Percentiles rank a stretch among this genome's conserved stretches.
These are phyloP conservation scores for Pichia nakasei DNA, from an alignment of 805 yeast genomes.

Conservation along the genomic window DNA sequence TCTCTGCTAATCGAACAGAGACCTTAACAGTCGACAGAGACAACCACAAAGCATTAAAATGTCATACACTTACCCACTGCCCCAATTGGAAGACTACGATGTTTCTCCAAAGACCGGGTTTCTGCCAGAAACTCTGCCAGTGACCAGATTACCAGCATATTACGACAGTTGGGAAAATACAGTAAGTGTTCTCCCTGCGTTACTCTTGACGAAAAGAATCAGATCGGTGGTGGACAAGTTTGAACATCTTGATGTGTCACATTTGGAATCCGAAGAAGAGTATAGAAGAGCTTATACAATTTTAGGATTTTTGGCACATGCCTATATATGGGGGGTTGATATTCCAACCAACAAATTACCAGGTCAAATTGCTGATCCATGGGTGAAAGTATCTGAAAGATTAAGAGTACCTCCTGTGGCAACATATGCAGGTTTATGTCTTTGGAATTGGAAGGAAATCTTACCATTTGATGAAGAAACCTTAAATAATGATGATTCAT, in stretches of 20 bases:
- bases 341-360: conserved; percentile 59
- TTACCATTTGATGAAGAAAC: conserved; percentile 30
- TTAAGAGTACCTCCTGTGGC: conserved; percentile 79
- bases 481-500: conserved; percentile 20
- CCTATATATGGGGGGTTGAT: conserved; percentile 80
- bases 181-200: conserved; percentile 59
- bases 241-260: conserved; percentile 45
- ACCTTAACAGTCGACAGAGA: too few species aligned
- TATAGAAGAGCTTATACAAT: conserved; percentile 75
- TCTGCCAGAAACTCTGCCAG: conserved; percentile 62
- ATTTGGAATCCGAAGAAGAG: conserved; percentile 39
- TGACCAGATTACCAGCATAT: conserved; percentile 45
- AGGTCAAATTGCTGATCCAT: conserved; percentile 58
- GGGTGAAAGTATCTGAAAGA: conserved; percentile 45
- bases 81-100: conserved; percentile 54
- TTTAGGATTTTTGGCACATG: conserved; percentile 75
- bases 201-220: conserved; percentile 56
- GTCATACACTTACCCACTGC: conserved; percentile 31
- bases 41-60: too few species aligned
- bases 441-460: conserved; percentile 77
- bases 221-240: conserved; percentile 56
- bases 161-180: conserved; percentile 74
- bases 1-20: too few species aligned
- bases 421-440: conserved; percentile 77
- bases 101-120: conserved; percentile 70